Percentiles rank a stretch among this genome's conserved stretches.
Evolutionary conservation across 148 eudicot species (phyloP).

Genomic region (Chenopodium suecicum): DNA sequence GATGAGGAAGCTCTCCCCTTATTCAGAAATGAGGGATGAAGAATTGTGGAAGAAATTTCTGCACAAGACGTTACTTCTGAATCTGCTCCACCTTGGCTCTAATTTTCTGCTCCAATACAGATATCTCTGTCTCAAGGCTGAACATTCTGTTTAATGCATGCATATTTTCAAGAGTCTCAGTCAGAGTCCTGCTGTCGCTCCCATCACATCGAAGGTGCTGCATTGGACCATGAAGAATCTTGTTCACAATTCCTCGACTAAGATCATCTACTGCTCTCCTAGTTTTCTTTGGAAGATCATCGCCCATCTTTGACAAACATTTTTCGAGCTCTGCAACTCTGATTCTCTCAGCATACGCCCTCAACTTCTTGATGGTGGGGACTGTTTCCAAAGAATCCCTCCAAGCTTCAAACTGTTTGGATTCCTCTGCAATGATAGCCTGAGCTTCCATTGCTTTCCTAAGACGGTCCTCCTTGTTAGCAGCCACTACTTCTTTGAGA

Average conservation of each 20-base stretch:
- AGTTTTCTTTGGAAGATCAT: conserved; percentile 65
- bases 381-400: conserved; percentile 93
- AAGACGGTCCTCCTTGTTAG: conserved; percentile 83
- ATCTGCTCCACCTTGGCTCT: conserved; percentile 86
- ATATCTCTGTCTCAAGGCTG: conserved; percentile 83
- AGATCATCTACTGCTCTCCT: conserved; percentile 80
- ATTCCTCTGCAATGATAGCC: conserved; percentile 66
- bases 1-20: conserved; percentile 38
- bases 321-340: conserved; percentile 79
- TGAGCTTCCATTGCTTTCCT: conserved; percentile 94
- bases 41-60: conserved; percentile 13
- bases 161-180: conserved; percentile 90
- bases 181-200: conserved; percentile 77
- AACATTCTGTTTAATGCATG: conserved; percentile 94
- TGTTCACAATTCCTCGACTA: conserved; percentile 86
- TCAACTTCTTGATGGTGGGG: conserved; percentile 85
- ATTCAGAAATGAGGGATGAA: conserved; percentile 36
- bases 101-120: conserved; percentile 86
- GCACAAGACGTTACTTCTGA: conserved; percentile 46
- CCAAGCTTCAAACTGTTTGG: conserved; percentile 86
- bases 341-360: conserved; percentile 92
- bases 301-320: conserved; percentile 76
- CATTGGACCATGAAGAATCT: conserved; percentile 92
- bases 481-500: conserved; percentile 94
- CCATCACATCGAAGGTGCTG: conserved; percentile 95